phyloP scores from a whole-genome alignment of 2,329 filamentous ascomycete genomes.

The Paracoccidioides brasiliensis region DNA sequence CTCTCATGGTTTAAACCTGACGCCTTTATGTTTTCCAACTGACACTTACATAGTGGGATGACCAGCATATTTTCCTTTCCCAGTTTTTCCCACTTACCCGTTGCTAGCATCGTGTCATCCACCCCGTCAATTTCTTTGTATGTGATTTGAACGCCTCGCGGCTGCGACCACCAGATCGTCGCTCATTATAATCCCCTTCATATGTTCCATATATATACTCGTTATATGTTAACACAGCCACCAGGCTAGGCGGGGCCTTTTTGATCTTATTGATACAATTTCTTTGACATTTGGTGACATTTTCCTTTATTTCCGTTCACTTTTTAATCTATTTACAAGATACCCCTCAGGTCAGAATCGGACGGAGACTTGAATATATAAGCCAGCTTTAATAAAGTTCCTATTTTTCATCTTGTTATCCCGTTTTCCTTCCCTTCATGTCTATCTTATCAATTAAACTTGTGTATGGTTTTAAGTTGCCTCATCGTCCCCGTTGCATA shows the following conservation, averaged over 20 bases:
- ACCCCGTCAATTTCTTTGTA: neutral
- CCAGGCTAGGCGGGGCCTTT: neutral
- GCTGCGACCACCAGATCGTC: neutral
- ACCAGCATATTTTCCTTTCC: neutral
- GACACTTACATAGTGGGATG: neutral
- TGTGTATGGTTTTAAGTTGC: neutral
- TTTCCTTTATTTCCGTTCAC: neutral
- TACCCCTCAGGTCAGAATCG: conserved; percentile 1
- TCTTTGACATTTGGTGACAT: neutral
- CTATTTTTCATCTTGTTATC: neutral
- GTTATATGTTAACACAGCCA: neutral
- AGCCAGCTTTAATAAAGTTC: neutral
- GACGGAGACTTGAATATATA: conserved; percentile 1
- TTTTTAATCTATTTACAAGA: neutral
- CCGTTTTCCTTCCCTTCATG: neutral
- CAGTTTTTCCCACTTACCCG: neutral
- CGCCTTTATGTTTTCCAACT: neutral
- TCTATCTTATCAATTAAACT: neutral
- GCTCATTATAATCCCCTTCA: neutral
- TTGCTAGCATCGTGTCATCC: neutral
- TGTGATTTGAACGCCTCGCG: neutral
- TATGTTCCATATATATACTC: neutral
- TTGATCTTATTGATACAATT: neutral
- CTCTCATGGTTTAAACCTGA: neutral
- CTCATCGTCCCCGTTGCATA: neutral